phyloP scores from a whole-genome alignment of 441 rosid species.

The Bocquillonia castaneifolia region DNA sequence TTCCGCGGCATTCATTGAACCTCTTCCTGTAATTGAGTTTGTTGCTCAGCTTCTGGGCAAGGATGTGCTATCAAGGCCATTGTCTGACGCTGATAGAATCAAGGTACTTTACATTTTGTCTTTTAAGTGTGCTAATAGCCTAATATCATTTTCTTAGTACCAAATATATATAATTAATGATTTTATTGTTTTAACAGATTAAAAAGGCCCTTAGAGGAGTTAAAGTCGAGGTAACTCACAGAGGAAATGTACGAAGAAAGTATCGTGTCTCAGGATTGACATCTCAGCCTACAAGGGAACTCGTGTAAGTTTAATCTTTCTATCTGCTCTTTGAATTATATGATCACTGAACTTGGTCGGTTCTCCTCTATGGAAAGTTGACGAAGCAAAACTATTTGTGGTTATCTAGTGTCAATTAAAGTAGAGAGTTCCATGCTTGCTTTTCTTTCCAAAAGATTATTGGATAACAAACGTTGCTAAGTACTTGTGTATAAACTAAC shows the following conservation, averaged over 20 bases:
- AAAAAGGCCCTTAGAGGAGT: constrained; percentile 93
- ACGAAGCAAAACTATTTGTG: neutral
- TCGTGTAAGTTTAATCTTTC: constrained; percentile 48
- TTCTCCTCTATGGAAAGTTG: too few relatives aligned
- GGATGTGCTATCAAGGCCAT: constrained; percentile 71
- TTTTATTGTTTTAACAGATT: constrained; percentile 42
- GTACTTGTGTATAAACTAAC: constrained; percentile 1
- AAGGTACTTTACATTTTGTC: constrained; percentile 46
- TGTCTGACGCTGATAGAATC: constrained; percentile 89
- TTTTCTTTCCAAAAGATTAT: neutral
- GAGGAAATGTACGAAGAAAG: constrained; percentile 83
- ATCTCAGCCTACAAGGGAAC: constrained; percentile 95
- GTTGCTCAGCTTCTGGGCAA: constrained; percentile 88
- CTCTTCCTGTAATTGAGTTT: constrained; percentile 90
- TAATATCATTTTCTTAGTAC: constrained; percentile 14
- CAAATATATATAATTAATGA: constrained; percentile 18
- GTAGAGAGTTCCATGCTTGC: neutral
- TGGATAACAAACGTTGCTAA: neutral
- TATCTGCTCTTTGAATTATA: neutral
- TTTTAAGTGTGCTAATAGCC: neutral
- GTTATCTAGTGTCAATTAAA: neutral
- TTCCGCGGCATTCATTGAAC: constrained; percentile 97
- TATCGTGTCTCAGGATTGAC: constrained; percentile 97
- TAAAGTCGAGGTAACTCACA: constrained; percentile 94
- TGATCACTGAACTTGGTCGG: neutral